A percentile compares a stretch with the other conserved stretches of the same genome.
These are phyloP conservation scores for Aureobasidium subglaciale DNA, from an alignment of 2,329 filamentous ascomycete species.

Conservation along the genomic window DNA sequence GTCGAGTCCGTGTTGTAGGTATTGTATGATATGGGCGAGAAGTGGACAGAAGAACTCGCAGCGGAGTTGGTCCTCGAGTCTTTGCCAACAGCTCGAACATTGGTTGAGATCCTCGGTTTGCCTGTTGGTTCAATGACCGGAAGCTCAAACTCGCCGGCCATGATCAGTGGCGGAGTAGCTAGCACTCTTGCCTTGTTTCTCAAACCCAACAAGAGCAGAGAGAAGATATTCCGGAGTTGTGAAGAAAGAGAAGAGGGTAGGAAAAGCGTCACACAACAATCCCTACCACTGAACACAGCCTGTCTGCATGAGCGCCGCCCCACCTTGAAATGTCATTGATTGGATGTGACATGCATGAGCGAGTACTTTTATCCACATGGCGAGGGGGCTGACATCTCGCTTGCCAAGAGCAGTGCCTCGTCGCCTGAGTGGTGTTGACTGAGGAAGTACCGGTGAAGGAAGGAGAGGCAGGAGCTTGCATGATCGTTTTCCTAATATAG, in stretches of 20 bases:
- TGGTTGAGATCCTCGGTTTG: constrained; percentile 1
- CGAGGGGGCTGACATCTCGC: background rate
- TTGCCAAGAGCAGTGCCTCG: constrained; percentile 13
- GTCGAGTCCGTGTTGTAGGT: constrained; percentile 8
- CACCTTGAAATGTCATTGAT: background rate
- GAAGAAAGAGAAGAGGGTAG: background rate
- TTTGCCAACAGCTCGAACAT: background rate
- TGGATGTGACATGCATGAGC: constrained; percentile 1
- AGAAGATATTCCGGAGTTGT: background rate
- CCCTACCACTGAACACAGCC: background rate
- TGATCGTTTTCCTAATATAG: constrained; percentile 6
- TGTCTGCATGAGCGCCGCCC: constrained; percentile 1
- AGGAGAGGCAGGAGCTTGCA: constrained; percentile 2
- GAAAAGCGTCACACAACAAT: background rate
- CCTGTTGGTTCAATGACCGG: background rate
- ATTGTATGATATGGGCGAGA: constrained; percentile 3
- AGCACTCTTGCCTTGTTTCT: background rate
- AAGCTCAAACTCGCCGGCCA: constrained; percentile 3
- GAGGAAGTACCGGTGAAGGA: constrained; percentile 6
- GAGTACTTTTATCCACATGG: background rate
- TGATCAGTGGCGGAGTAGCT: background rate
- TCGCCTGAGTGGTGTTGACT: background rate
- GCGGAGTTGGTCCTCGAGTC: background rate
- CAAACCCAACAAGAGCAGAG: background rate
- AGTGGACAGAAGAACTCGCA: background rate